Evolutionary conservation across 2,329 filamentous ascomycete species (phyloP), one percentile per base, ranked within the genome.

Genomic region (Bretziella fagacearum): DNA sequence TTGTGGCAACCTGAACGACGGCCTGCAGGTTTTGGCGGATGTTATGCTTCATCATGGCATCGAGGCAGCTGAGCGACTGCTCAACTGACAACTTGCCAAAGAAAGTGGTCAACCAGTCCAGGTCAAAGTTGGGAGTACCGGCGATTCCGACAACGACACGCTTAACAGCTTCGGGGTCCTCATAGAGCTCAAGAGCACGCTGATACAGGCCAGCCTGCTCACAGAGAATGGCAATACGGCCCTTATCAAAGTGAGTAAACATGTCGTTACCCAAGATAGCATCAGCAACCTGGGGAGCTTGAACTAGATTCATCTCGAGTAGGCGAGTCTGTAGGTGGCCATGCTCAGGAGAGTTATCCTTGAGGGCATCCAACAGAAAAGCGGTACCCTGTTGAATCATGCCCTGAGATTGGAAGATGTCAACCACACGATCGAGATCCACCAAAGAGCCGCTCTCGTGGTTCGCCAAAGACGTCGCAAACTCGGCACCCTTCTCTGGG

Each of bases 341-440:
- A 59, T 98, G 87, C 62, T 98, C 91, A 1, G 86, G 86, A 56
- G 80, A 81, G 67, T 98, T 95, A 55, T 91, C 85, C 63, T 94
- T 91, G 27, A 98, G 73, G 2, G 87, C 89, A 64, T 98, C 91
- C 22, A 98, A 74, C 44, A 98, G 67, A 74, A 98, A 98, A n/a
- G 89, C 87, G 2, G 93, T 98, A 6, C 89, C 89, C 63, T 94
- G 86, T 61, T 96, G 93, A 43, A 96, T 76, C 86, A 96, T 91
- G 57, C 86, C 87, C 63, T 98, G 91, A 7, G 87, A 87, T 64
- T 95, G 82, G 79, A 98, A 98, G 51, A 98, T 86, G 62, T 98
- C 91, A 42, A 95, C 85, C 20, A 95, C 87, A 40, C 89, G 84
- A 60, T 94, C 85, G 49, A 96, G 77, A 56, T 96, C 91, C 54